phyloP scores from a whole-genome alignment of 257 asterid species.

The Gynochthodes officinalis region DNA sequence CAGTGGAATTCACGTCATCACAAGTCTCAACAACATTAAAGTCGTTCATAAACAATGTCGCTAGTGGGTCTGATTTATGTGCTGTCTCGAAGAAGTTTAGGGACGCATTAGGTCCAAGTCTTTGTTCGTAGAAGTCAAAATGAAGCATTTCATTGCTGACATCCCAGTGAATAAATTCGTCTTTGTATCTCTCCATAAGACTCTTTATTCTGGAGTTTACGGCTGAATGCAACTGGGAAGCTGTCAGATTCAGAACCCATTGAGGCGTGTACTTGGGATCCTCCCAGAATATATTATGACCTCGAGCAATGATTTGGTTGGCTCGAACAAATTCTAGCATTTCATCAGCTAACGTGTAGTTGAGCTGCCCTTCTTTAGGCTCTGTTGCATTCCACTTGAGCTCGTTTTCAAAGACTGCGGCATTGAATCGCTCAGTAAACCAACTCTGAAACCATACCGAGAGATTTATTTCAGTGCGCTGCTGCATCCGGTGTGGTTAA shows the following conservation, averaged over 20 bases:
- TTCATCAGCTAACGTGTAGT: conserved; percentile 53
- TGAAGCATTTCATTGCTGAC: conserved; percentile 70
- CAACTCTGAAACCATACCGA: conserved; percentile 31
- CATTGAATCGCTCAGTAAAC: conserved; percentile 60
- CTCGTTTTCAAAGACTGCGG: conserved; percentile 67
- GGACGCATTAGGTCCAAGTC: conserved; percentile 40
- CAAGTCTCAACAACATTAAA: conserved; percentile 51
- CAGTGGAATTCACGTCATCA: conserved; percentile 38
- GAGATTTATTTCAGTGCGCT: not conserved
- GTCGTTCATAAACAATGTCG: conserved; percentile 47
- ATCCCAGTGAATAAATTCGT: conserved; percentile 69
- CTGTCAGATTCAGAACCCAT: conserved; percentile 48
- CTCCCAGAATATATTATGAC: conserved; percentile 73
- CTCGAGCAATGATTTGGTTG: conserved; percentile 50
- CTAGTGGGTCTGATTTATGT: conserved; percentile 37
- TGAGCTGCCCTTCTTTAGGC: conserved; percentile 38
- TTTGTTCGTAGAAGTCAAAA: conserved; percentile 46
- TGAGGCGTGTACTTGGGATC: conserved; percentile 34
- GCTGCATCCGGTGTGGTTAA: conserved; percentile 33
- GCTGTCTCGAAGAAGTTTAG: conserved; percentile 35
- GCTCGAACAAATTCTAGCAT: conserved; percentile 46
- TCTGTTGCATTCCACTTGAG: conserved; percentile 70
- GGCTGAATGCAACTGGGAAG: conserved; percentile 33
- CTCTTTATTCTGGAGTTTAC: conserved; percentile 43
- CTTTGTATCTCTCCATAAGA: conserved; percentile 45